A percentile compares a stretch with the other conserved stretches of the same genome.
These are phyloP conservation scores for Coniferiporia sulphurascens DNA, from an alignment of 1,284 basidiomycete genomes.

Conservation along the genomic window DNA sequence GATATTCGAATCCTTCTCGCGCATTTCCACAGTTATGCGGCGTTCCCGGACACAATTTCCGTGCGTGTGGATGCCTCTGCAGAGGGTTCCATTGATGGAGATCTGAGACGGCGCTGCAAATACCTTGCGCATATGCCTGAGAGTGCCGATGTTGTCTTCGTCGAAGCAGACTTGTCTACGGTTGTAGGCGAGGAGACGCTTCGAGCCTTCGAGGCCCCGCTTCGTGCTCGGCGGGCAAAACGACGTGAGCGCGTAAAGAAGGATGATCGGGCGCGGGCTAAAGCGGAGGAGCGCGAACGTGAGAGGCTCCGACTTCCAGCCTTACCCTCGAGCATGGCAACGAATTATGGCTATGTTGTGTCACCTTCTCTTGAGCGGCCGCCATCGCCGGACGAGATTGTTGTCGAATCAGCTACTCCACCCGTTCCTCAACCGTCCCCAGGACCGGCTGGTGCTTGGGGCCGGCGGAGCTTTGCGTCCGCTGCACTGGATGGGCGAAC, in stretches of 20 bases:
- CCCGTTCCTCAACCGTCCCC: conserved; percentile 19
- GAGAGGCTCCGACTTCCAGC: conserved; percentile 33
- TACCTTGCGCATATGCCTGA: conserved; percentile 92
- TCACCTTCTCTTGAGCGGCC: conserved; percentile 6
- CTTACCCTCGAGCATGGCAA: conserved; percentile 15
- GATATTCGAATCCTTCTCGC: conserved; percentile 92
- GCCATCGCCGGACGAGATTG: conserved; percentile 20
- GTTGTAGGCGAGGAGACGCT: conserved; percentile 73
- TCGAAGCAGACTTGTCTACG: conserved; percentile 79
- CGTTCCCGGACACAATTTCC: conserved; percentile 80
- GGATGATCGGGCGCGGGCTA: conserved; percentile 76
- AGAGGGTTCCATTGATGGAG: conserved; percentile 82
- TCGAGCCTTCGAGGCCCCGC: conserved; percentile 73
- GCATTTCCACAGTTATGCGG: conserved; percentile 77
- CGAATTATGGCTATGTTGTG: conserved; percentile 25
- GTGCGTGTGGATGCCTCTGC: conserved; percentile 77
- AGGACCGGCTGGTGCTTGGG: conserved; percentile 59
- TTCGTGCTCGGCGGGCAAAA: conserved; percentile 71
- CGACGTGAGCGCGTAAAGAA: conserved; percentile 74
- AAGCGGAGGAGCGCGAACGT: conserved; percentile 76
- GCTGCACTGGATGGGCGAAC: conserved; percentile 48
- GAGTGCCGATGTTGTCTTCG: conserved; percentile 89
- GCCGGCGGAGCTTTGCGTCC: conserved; percentile 71
- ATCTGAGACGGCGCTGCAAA: conserved; percentile 90
- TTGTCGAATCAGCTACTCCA: conserved; percentile 23